phyloP scores from a whole-genome alignment of 805 yeast species.

The Lachancea lanzarotensis region DNA sequence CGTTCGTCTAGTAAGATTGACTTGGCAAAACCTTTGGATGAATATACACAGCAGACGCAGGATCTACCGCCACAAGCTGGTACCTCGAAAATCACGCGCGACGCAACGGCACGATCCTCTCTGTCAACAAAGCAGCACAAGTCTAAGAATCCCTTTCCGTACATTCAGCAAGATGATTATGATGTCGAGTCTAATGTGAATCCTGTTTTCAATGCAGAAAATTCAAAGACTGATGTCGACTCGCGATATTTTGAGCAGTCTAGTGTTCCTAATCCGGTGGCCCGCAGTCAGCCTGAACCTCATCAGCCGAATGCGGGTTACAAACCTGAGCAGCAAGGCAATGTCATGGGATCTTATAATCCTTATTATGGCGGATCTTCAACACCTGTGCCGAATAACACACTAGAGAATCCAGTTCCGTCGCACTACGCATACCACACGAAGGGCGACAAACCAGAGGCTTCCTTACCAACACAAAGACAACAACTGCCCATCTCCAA shows the following conservation, averaged over 20 bases:
- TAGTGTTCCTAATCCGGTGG: not conserved
- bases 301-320: not conserved
- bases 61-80: not conserved
- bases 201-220: not conserved
- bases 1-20: conserved; percentile 5
- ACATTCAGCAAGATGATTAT: conserved; percentile 9
- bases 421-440: conserved; percentile 1
- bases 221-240: not conserved
- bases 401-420: not conserved
- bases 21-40: not conserved
- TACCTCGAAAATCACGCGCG: not conserved
- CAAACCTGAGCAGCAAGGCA: not conserved
- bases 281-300: not conserved
- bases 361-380: conserved; percentile 1
- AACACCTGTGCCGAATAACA: not conserved
- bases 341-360: not conserved
- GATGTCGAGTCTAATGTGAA: not conserved
- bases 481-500: conserved; percentile 7
- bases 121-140: conserved; percentile 24
- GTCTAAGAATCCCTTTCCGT: conserved; percentile 32
- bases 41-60: not conserved
- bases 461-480: not conserved
- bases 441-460: conserved; percentile 4
- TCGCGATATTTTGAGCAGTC: not conserved
- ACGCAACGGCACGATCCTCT: conserved; percentile 6